Conservation (phyloP, 2,329 filamentous ascomycete species). For the Lachnellula suecica region DNA sequence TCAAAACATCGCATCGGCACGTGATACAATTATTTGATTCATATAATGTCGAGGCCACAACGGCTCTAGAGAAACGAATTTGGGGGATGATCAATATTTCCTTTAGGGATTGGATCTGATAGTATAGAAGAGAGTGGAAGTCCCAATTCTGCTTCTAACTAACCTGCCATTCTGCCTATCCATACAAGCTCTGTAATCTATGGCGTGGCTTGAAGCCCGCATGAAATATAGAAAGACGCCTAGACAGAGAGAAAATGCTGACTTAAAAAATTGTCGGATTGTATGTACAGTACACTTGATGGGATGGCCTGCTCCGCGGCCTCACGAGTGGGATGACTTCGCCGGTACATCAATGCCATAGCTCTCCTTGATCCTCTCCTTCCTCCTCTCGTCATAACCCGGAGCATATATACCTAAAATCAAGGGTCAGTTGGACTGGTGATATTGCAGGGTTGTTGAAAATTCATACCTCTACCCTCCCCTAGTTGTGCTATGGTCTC, state of each 20-base stretch:
- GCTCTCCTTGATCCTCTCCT: slow-evolving; percentile 64
- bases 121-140: no score
- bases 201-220: neutral
- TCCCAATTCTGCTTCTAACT: no score
- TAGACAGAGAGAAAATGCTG: neutral
- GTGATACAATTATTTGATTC: no score
- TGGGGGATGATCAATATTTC: no score
- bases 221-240: neutral
- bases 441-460: neutral
- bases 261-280: neutral
- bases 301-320: neutral
- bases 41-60: no score
- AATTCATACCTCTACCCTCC: slow-evolving; percentile 66
- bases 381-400: slow-evolving; percentile 67
- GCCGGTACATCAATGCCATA: slow-evolving; percentile 65
- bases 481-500: slow-evolving; percentile 66
- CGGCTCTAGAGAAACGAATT: no score
- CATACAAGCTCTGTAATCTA: neutral
- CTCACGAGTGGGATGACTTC: slow-evolving; percentile 19
- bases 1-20: no score
- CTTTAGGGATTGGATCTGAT: no score
- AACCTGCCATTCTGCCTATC: no score
- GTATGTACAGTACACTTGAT: slow-evolving; percentile 25
- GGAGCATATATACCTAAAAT: slow-evolving; percentile 62
- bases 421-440: slow-evolving; percentile 6